Percentiles rank a stretch among this genome's conserved stretches.
These are phyloP conservation scores for Kondoa subrosea DNA, from an alignment of 768 basidiomycete species.

Conservation along the genomic window DNA sequence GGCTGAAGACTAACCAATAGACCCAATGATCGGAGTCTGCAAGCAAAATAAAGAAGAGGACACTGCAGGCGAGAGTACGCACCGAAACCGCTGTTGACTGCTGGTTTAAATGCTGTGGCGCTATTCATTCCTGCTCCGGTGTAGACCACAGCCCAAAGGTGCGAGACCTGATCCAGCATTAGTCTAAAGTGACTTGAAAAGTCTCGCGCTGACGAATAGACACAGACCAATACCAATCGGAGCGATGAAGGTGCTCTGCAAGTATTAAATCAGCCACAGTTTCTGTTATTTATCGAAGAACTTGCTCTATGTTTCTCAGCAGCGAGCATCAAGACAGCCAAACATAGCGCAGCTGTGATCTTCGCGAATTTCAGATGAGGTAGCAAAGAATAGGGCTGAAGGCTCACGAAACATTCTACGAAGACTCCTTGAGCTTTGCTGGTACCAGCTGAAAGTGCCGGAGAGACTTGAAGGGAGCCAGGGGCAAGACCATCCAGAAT, in stretches of 20 bases:
- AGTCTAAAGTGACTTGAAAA: no score
- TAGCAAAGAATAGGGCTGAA: no score
- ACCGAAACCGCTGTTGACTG: slow-evolving; percentile 51
- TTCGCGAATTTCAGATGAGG: no score
- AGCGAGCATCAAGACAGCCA: slow-evolving; percentile 36
- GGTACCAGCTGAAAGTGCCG: slow-evolving; percentile 24
- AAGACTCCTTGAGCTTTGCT: no score
- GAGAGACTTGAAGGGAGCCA: slow-evolving; percentile 44
- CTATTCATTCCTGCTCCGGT: slow-evolving; percentile 55
- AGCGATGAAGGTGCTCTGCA: neutral
- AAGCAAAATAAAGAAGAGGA: slow-evolving; percentile 33
- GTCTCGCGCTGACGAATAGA: slow-evolving; percentile 24
- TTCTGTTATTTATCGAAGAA: neutral
- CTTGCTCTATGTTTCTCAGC: slow-evolving; percentile 44
- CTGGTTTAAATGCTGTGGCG: slow-evolving; percentile 53
- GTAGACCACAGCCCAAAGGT: slow-evolving; percentile 46
- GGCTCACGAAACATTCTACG: no score
- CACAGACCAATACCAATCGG: neutral
- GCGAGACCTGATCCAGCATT: slow-evolving; percentile 48
- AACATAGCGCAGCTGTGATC: slow-evolving; percentile 43
- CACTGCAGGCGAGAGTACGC: no score
- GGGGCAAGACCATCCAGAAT: slow-evolving; percentile 44
- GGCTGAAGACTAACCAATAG: neutral
- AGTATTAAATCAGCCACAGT: neutral
- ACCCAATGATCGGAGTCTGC: neutral